Percentiles rank a stretch among this genome's conserved stretches.
These are phyloP conservation scores for Verticillium nubilum DNA, from an alignment of 2,329 filamentous ascomycete genomes.

Conservation along the genomic window DNA sequence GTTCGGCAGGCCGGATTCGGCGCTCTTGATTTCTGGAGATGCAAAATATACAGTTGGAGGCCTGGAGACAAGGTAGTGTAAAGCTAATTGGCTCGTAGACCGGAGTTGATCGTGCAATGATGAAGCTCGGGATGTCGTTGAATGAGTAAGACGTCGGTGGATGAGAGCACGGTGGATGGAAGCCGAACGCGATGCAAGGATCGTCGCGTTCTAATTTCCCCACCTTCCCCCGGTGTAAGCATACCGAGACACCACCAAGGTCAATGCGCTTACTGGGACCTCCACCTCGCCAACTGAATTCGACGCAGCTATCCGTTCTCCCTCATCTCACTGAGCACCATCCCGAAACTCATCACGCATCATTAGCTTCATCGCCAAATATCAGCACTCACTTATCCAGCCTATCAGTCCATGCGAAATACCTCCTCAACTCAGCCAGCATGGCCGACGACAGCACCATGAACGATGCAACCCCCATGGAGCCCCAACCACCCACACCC, in stretches of 20 bases:
- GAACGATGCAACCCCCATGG: slow-evolving; percentile 22
- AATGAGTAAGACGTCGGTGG: not conserved
- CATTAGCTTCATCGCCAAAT: not conserved
- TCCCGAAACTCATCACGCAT: not conserved
- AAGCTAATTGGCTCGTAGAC: not conserved
- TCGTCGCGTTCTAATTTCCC: not conserved
- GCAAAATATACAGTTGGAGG: too few species aligned
- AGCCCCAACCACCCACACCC: slow-evolving; percentile 22
- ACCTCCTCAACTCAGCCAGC: not conserved
- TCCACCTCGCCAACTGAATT: not conserved
- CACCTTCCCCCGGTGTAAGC: not conserved
- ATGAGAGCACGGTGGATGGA: not conserved
- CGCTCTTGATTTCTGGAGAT: too few species aligned
- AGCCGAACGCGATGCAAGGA: not conserved
- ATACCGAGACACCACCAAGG: not conserved
- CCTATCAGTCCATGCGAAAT: not conserved
- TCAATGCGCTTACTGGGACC: not conserved
- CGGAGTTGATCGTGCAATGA: not conserved
- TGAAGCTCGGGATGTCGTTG: not conserved
- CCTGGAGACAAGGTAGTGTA: not conserved
- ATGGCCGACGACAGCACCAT: slow-evolving; percentile 10
- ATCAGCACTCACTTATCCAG: not conserved
- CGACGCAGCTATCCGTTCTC: not conserved
- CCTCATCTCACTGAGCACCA: not conserved
- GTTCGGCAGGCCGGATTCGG: not conserved